Conservation (phyloP, 78 protist genomes). For the Cavenderia fasciculata region DNA sequence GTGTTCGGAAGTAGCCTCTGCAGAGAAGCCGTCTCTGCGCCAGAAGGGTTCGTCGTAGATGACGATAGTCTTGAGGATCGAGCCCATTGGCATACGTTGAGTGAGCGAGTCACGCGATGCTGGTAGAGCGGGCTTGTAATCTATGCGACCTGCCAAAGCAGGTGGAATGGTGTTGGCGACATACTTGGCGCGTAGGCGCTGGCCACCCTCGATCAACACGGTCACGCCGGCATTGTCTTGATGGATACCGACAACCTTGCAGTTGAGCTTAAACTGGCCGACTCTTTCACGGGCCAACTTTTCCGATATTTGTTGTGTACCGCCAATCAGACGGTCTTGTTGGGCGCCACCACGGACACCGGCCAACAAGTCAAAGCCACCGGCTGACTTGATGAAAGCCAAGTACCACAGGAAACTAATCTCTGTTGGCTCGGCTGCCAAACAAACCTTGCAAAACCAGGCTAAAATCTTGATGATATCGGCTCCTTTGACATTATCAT, state of each 20-base stretch:
- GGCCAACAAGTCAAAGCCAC: slow-evolving; percentile 54
- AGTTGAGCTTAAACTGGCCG: slow-evolving; percentile 1
- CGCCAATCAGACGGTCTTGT: slow-evolving; percentile 71
- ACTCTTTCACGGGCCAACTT: slow-evolving; percentile 32
- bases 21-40: slow-evolving; percentile 77
- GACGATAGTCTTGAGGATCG: slow-evolving; percentile 63
- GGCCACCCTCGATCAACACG: slow-evolving; percentile 28
- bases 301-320: slow-evolving; percentile 75
- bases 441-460: slow-evolving; percentile 63
- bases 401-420: slow-evolving; percentile 41
- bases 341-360: slow-evolving; percentile 75
- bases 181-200: slow-evolving; percentile 15
- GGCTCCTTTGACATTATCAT: slow-evolving; percentile 11
- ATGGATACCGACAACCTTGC: slow-evolving; percentile 28
- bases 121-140: slow-evolving; percentile 62
- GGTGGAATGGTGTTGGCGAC: slow-evolving; percentile 66
- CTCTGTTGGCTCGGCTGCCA: slow-evolving; percentile 70
- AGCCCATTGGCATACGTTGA: slow-evolving; percentile 81
- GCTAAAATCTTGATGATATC: slow-evolving; percentile 38
- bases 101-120: slow-evolving; percentile 53
- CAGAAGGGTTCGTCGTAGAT: slow-evolving; percentile 83
- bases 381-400: slow-evolving; percentile 58
- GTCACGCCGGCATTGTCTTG: slow-evolving; percentile 27
- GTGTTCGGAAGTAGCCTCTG: slow-evolving; percentile 59
- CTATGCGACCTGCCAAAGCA: slow-evolving; percentile 66